Conservation (phyloP, 2,329 filamentous ascomycete species). For the Stachybotrys elegans region DNA sequence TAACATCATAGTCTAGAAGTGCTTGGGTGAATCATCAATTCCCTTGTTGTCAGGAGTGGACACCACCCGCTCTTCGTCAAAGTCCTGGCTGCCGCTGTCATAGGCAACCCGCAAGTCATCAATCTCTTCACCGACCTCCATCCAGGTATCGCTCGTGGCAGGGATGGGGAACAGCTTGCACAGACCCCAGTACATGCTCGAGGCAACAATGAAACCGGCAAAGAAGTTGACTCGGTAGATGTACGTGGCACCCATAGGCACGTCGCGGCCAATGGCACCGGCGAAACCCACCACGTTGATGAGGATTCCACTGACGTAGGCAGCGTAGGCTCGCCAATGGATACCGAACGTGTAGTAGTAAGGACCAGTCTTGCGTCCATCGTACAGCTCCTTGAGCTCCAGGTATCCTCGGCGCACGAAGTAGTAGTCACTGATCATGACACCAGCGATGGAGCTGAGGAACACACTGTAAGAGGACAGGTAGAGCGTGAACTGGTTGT, state of each 20-base stretch:
- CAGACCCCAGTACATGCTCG: constrained; percentile 61
- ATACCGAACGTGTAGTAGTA: constrained; percentile 74
- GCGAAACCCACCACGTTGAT: constrained; percentile 92
- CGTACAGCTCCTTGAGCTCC: constrained; percentile 74
- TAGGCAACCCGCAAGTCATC: constrained; percentile 48
- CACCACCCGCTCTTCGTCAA: constrained; percentile 30
- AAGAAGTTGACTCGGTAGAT: constrained; percentile 94
- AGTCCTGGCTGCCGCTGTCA: constrained; percentile 29
- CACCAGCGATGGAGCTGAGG: constrained; percentile 88
- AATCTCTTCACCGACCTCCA: constrained; percentile 66
- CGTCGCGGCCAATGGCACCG: constrained; percentile 65
- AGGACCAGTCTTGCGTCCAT: constrained; percentile 56
- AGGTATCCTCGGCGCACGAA: constrained; percentile 77
- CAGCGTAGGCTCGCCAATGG: constrained; percentile 77
- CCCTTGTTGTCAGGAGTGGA: constrained; percentile 9
- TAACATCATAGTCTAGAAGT: constrained; percentile 8
- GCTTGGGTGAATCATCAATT: constrained; percentile 7
- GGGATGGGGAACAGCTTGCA: constrained; percentile 68
- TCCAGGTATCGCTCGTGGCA: constrained; percentile 69
- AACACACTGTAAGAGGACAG: constrained; percentile 91
- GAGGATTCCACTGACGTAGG: constrained; percentile 77
- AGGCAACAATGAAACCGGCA: constrained; percentile 69
- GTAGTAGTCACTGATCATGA: constrained; percentile 87
- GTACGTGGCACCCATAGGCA: constrained; percentile 75
- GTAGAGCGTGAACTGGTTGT: constrained; percentile 87